Evolutionary conservation across 75 land plant genomes (phyloP).

Genomic region (Sequoiadendron giganteum): DNA sequence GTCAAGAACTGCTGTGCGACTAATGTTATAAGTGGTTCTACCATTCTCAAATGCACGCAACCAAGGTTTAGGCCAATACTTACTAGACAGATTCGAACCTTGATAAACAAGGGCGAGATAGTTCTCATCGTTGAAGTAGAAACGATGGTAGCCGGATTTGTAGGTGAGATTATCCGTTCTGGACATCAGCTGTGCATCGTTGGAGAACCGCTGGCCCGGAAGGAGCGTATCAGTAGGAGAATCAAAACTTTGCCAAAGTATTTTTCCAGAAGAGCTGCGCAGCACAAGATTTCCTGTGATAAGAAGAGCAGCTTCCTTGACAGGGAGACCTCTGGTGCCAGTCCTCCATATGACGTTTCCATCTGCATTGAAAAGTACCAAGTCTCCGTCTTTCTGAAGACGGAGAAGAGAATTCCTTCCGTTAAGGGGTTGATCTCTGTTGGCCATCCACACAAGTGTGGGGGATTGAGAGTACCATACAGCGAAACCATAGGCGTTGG

Average conservation of each 20-base stretch:
- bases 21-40: conserved; percentile 41
- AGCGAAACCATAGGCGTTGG: too few relatives aligned
- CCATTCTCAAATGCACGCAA: conserved; percentile 14
- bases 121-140: conserved; percentile 36
- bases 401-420: neutral
- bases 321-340: conserved; percentile 9
- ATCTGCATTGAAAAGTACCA: conserved; percentile 24
- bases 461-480: too few relatives aligned
- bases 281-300: too few relatives aligned
- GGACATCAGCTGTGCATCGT: conserved; percentile 23
- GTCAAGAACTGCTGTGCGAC: conserved; percentile 30
- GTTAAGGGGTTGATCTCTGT: neutral
- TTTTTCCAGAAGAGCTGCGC: too few relatives aligned
- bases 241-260: conserved; percentile 34
- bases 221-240: conserved; percentile 64
- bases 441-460: too few relatives aligned
- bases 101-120: conserved; percentile 35
- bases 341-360: conserved; percentile 39
- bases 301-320: conserved; percentile 8
- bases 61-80: conserved; percentile 49
- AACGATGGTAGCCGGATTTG: conserved; percentile 27
- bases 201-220: conserved; percentile 23
- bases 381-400: neutral
- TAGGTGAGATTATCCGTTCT: neutral
- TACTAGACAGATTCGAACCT: conserved; percentile 31